These are phyloP conservation scores for Myxozyma geophila DNA, from an alignment of 805 yeast genomes.

Conservation along the genomic window DNA sequence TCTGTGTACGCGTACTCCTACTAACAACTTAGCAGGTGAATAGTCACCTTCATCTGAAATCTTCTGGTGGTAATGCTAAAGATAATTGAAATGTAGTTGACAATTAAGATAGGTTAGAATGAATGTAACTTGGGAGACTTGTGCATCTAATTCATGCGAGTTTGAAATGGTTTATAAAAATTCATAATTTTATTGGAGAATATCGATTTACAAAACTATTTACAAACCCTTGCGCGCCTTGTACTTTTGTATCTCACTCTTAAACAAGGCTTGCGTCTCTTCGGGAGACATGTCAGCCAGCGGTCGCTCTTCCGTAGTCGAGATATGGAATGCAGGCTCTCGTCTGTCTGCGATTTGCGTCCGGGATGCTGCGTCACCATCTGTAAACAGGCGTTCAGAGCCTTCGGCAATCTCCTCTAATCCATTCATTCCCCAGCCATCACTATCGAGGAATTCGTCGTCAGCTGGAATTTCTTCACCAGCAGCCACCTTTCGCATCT, in stretches of 20 bases:
- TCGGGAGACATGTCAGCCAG: not conserved
- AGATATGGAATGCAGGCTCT: not conserved
- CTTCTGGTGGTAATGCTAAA: no score
- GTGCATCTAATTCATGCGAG: no score
- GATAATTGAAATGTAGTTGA: no score
- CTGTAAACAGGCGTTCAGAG: not conserved
- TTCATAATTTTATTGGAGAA: not conserved
- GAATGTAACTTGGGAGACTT: no score
- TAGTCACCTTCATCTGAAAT: no score
- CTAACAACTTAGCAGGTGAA: not conserved
- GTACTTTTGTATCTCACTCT: not conserved
- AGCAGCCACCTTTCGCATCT: not conserved
- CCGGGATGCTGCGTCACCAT: not conserved
- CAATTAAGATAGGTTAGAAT: no score
- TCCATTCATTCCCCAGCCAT: constrained; percentile 6
- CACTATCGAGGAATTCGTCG: not conserved
- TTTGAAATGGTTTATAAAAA: no score
- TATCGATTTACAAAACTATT: not conserved
- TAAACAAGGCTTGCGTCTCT: not conserved
- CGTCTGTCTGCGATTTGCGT: not conserved
- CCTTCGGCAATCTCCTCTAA: not conserved
- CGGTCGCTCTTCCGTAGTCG: not conserved
- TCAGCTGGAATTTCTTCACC: not conserved
- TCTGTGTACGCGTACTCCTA: not conserved
- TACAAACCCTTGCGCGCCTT: not conserved